phyloP scores from a whole-genome alignment of 2,329 filamentous ascomycete genomes.

The Graphilbum fragrans region DNA sequence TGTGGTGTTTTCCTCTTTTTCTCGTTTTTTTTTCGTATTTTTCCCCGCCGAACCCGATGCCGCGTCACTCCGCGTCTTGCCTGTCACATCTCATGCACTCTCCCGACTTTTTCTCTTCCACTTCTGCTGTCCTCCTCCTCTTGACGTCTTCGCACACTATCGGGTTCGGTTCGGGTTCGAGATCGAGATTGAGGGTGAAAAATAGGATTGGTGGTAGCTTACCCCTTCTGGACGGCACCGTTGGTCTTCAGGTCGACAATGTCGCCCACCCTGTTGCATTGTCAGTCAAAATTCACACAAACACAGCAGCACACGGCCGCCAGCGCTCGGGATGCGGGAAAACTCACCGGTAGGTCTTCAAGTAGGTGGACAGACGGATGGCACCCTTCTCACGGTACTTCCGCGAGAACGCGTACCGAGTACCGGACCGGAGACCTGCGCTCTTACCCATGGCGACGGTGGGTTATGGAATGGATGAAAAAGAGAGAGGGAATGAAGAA shows the following conservation, averaged over 20 bases:
- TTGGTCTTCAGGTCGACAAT: constrained; percentile 99
- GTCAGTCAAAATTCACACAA: not conserved
- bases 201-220: constrained; percentile 24
- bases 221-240: constrained; percentile 97
- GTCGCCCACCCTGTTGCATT: constrained; percentile 65
- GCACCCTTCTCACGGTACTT: constrained; percentile 91
- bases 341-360: constrained; percentile 77
- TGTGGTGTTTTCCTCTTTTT: too few species aligned
- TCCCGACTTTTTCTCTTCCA: constrained; percentile 15
- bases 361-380: constrained; percentile 89
- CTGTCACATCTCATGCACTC: not conserved
- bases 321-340: not conserved
- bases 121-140: too few species aligned
- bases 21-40: too few species aligned
- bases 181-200: not conserved
- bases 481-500: not conserved
- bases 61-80: too few species aligned
- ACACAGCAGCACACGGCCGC: not conserved
- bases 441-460: constrained; percentile 62
- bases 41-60: too few species aligned
- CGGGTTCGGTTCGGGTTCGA: too few species aligned
- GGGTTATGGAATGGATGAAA: constrained; percentile 16
- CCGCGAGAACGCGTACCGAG: constrained; percentile 88
- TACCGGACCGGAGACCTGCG: constrained; percentile 76
- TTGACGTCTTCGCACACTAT: too few species aligned